phyloP scores from a whole-genome alignment of 148 eudicot genomes.

The Chenopodium suecicum region DNA sequence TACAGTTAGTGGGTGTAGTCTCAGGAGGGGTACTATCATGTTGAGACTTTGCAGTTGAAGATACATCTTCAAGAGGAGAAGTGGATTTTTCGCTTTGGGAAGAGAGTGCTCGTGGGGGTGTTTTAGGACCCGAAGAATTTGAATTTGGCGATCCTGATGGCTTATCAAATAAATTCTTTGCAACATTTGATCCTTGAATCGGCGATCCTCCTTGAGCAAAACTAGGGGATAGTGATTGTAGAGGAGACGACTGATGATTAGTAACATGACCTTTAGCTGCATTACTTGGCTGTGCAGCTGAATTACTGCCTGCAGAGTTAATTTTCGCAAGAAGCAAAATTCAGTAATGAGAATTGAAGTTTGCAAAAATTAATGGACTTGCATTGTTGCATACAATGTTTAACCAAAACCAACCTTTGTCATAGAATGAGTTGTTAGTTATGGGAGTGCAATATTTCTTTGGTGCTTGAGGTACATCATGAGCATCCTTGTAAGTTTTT shows the following conservation, averaged over 20 bases:
- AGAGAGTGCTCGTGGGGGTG: constrained; percentile 62
- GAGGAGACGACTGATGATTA: constrained; percentile 30
- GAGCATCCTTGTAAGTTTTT: constrained; percentile 41
- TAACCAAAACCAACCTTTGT: constrained; percentile 37
- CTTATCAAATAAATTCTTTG: constrained; percentile 64
- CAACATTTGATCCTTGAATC: constrained; percentile 58
- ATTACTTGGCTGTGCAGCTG: constrained; percentile 30
- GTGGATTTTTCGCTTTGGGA: constrained; percentile 58
- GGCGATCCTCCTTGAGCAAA: constrained; percentile 26
- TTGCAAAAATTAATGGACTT: neutral
- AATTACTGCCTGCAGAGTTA: constrained; percentile 32
- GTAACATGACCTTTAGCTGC: constrained; percentile 25
- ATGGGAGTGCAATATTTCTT: constrained; percentile 48
- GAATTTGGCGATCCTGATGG: constrained; percentile 43
- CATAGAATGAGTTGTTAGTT: constrained; percentile 26
- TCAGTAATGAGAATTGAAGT: neutral
- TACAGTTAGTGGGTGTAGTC: constrained; percentile 59
- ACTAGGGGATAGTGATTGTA: constrained; percentile 27
- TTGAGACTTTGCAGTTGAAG: constrained; percentile 53
- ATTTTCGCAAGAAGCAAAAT: constrained; percentile 2
- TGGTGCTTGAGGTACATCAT: constrained; percentile 36
- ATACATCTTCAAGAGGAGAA: constrained; percentile 55
- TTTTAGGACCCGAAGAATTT: constrained; percentile 58
- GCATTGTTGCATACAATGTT: neutral
- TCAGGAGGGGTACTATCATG: constrained; percentile 39